A percentile compares a stretch with the other conserved stretches of the same genome.
Evolutionary conservation across 1,284 basidiomycete genomes (phyloP).

Genomic region (Ceratobasidium sp.): DNA sequence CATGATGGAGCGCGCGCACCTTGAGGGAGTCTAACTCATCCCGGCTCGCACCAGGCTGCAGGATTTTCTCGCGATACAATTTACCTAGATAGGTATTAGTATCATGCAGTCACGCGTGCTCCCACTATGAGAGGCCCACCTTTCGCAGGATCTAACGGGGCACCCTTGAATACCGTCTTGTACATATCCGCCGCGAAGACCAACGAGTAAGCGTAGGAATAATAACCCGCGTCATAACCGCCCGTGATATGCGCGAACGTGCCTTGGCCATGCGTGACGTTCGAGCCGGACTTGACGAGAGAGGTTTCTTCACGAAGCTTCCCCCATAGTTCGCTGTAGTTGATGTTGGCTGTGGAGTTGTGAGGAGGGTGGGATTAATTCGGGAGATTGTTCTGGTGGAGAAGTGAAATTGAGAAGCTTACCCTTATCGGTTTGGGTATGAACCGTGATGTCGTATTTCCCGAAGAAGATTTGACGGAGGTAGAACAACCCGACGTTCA

Average conservation of each 20-base stretch:
- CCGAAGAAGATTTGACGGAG: constrained; percentile 87
- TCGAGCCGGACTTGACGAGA: constrained; percentile 71
- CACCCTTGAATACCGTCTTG: constrained; percentile 79
- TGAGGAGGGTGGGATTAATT: constrained; percentile 31
- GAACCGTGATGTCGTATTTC: constrained; percentile 81
- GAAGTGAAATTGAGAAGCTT: neutral
- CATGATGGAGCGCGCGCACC: constrained; percentile 54
- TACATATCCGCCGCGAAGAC: constrained; percentile 88
- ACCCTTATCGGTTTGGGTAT: constrained; percentile 71
- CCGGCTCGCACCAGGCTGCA: constrained; percentile 68
- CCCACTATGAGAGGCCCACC: constrained; percentile 56
- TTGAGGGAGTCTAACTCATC: constrained; percentile 72
- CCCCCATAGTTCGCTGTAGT: constrained; percentile 83
- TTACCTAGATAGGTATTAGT: constrained; percentile 49
- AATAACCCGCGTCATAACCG: constrained; percentile 86
- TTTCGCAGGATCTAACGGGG: constrained; percentile 76
- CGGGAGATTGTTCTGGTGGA: neutral
- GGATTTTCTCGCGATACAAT: constrained; percentile 68
- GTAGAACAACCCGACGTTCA: constrained; percentile 84
- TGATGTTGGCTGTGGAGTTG: constrained; percentile 67
- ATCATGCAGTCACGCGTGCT: constrained; percentile 3
- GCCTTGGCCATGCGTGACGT: constrained; percentile 75
- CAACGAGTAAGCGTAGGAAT: constrained; percentile 78
- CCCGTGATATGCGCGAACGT: constrained; percentile 76
- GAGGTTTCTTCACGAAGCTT: constrained; percentile 75